A percentile compares a stretch with the other conserved stretches of the same genome.
These are phyloP conservation scores for Capillidium rhysosporum DNA, from an alignment of 371 early-diverging fungal species.

Conservation along the genomic window DNA sequence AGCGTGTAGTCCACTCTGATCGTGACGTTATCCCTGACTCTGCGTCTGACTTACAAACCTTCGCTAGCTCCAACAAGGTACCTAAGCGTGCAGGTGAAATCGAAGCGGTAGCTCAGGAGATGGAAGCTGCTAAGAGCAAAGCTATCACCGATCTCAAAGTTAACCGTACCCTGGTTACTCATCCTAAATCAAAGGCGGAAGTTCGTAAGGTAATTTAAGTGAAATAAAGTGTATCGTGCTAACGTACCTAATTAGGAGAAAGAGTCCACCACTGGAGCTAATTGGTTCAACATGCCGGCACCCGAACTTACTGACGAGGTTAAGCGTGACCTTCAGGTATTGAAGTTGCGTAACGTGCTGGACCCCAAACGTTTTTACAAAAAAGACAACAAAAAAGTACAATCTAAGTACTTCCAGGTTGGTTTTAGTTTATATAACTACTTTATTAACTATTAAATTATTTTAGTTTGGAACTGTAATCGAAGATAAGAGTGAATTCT, in stretches of 20 bases:
- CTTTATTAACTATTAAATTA: background rate
- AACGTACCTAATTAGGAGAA: constrained; percentile 18
- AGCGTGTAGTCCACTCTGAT: too few relatives aligned
- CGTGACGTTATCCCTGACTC: too few relatives aligned
- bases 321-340: constrained; percentile 66
- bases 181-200: background rate
- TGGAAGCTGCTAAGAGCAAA: too few relatives aligned
- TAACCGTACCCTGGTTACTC: too few relatives aligned
- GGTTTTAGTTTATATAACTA: background rate
- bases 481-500: constrained; percentile 79
- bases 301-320: constrained; percentile 69
- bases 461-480: constrained; percentile 83
- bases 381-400: constrained; percentile 33
- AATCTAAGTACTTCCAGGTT: constrained; percentile 82
- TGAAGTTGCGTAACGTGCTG: constrained; percentile 70
- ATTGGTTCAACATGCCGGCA: constrained; percentile 88
- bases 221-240: background rate
- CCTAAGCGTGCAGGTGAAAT: too few relatives aligned
- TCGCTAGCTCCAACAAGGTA: too few relatives aligned
- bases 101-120: too few relatives aligned
- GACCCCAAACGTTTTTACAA: constrained; percentile 89
- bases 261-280: constrained; percentile 42
- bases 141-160: too few relatives aligned
- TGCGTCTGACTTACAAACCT: too few relatives aligned
- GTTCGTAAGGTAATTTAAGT: background rate